phyloP scores from a whole-genome alignment of 1,284 basidiomycete genomes.

The Tetrapyrgos nigripes region DNA sequence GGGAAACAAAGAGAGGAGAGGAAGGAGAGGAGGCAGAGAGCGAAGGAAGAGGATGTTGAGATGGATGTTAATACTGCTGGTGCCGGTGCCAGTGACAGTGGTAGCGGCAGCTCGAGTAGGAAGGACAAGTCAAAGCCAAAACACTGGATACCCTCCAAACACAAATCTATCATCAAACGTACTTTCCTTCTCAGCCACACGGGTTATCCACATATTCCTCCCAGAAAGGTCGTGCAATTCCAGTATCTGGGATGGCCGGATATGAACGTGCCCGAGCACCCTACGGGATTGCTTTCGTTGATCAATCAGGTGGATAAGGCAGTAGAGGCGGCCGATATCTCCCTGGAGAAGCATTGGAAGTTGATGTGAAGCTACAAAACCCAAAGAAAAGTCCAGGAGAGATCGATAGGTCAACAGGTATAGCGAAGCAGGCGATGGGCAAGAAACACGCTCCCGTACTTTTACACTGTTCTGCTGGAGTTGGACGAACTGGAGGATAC shows the following conservation, averaged over 20 bases:
- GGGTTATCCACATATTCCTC: slow-evolving; percentile 60
- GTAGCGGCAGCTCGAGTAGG: not conserved
- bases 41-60: not conserved
- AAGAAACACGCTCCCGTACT: slow-evolving; percentile 59
- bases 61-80: too few relatives aligned
- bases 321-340: slow-evolving; percentile 44
- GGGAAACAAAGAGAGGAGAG: not conserved
- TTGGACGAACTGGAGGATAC: slow-evolving; percentile 91
- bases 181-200: slow-evolving; percentile 73
- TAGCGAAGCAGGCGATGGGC: slow-evolving; percentile 54
- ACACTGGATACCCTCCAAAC: not conserved
- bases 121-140: not conserved
- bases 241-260: slow-evolving; percentile 95
- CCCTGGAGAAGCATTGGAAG: slow-evolving; percentile 17
- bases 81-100: too few relatives aligned
- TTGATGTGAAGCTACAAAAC: not conserved
- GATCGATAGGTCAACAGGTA: slow-evolving; percentile 54
- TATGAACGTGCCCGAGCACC: slow-evolving; percentile 89
- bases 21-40: not conserved
- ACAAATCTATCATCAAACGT: slow-evolving; percentile 66
- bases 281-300: slow-evolving; percentile 74
- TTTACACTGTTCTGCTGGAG: slow-evolving; percentile 89
- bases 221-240: slow-evolving; percentile 76
- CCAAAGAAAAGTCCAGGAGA: slow-evolving; percentile 2
- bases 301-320: slow-evolving; percentile 68